These are phyloP conservation scores for Plectosphaerella cucumerina DNA, from an alignment of 2,329 filamentous ascomycete genomes.

Conservation along the genomic window DNA sequence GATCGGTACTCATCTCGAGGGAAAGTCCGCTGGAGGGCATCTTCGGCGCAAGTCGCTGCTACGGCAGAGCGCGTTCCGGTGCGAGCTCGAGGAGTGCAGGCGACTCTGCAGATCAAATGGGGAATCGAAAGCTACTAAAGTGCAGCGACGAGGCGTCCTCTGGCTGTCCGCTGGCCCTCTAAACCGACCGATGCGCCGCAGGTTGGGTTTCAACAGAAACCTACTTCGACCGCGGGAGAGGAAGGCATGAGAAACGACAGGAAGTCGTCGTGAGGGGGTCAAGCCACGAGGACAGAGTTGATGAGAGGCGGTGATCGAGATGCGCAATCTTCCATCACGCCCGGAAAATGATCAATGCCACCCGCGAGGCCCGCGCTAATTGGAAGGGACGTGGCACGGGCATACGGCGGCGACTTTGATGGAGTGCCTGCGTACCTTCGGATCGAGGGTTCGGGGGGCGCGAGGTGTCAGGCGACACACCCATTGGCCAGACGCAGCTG, in stretches of 20 bases:
- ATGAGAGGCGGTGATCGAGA: background rate
- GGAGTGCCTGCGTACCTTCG: background rate
- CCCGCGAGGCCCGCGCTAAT: background rate
- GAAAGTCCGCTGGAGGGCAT: too few relatives aligned
- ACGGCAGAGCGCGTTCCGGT: too few relatives aligned
- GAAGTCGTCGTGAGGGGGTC: background rate
- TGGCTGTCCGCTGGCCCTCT: too few relatives aligned
- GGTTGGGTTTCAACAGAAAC: too few relatives aligned
- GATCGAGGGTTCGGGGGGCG: background rate
- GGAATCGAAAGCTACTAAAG: too few relatives aligned
- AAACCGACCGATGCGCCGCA: too few relatives aligned
- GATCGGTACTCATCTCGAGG: constrained; percentile 30
- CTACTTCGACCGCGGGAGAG: background rate
- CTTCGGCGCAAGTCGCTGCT: too few relatives aligned
- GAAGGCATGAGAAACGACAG: background rate
- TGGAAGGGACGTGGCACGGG: background rate
- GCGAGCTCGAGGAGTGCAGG: too few relatives aligned
- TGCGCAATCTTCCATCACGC: background rate
- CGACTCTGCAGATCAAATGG: too few relatives aligned
- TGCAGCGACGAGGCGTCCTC: too few relatives aligned
- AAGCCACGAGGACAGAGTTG: background rate
- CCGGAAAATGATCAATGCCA: background rate
- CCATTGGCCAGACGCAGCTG: too few relatives aligned
- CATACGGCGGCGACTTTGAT: background rate
- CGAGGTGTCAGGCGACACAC: background rate